These are phyloP conservation scores for Trichoderma koningiopsis DNA, from an alignment of 2,329 filamentous ascomycete species.

Conservation along the genomic window DNA sequence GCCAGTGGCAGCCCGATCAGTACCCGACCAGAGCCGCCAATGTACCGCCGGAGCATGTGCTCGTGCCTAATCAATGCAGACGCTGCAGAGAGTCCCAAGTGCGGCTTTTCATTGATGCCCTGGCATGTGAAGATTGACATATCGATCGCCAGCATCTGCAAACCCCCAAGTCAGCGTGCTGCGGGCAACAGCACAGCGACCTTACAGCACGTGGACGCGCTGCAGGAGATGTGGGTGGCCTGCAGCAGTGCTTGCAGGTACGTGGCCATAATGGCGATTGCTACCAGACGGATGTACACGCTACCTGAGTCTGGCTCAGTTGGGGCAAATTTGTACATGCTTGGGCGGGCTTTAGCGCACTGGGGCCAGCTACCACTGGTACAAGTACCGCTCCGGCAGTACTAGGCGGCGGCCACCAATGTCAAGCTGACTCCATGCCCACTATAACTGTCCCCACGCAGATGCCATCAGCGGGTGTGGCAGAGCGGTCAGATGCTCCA, in stretches of 20 bases:
- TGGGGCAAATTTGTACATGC: background rate
- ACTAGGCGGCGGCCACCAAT: background rate
- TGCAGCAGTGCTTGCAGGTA: background rate
- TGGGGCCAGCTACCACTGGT: conserved; percentile 6
- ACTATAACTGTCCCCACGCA: conserved; percentile 13
- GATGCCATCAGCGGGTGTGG: conserved; percentile 23
- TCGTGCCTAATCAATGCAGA: background rate
- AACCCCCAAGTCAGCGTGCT: conserved; percentile 1
- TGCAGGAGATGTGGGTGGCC: conserved; percentile 11
- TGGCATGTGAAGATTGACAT: conserved; percentile 20
- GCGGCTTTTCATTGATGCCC: background rate
- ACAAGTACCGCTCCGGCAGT: background rate
- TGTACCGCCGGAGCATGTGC: background rate
- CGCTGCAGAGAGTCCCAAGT: conserved; percentile 3
- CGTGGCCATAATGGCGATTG: background rate
- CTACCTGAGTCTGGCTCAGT: background rate
- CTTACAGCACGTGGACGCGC: conserved; percentile 16
- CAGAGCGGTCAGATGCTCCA: conserved; percentile 27
- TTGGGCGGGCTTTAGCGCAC: background rate
- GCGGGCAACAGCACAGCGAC: conserved; percentile 2
- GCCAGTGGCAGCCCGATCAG: background rate
- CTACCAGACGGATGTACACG: background rate
- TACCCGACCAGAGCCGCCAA: background rate
- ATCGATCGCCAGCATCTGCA: conserved; percentile 20
- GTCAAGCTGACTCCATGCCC: conserved; percentile 7